Evolutionary conservation across 1,284 basidiomycete genomes (phyloP), one percentile per base, ranked within the genome.

Genomic region (Irpex sp.): DNA sequence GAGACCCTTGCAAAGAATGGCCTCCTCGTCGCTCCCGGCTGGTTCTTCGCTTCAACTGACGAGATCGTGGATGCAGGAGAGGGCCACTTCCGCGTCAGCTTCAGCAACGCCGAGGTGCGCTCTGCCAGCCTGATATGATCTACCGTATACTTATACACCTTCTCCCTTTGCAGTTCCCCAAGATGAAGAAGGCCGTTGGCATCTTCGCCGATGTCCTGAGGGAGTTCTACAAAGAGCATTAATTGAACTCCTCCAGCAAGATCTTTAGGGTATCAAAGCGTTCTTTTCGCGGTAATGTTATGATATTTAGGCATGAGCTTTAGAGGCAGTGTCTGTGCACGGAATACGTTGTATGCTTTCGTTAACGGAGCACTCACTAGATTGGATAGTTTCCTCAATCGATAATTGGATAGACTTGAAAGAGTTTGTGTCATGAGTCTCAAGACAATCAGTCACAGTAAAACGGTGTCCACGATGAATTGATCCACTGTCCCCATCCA

Each of bases 61-160:
- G 68, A 60, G 8, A 69, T 71, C 4, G 68, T 69, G n/a, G 68
- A 69, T 15, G 66, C 73, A 5, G 73, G 68, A 17, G 70, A 77
- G 57, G 87, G 86, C 0, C 86, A 90, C 71, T 84, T 87, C 75
- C 80, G 89, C 4, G 75, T 91, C 44, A 81, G 83, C 65, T 91
- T 87, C 75, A 87, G 86, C 67, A 80, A 79, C 62, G 78, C 78
- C 11, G 77, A 82, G 70, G 86, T 86, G 71, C 66, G 80, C 5
- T 34, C 31, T 6, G 31, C 31, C 31, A 31, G 31, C 31, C 31
- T 31, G 3, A 31, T 31, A 31, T 31, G 31, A 31, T 31, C 31
- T 31, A 31, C 31, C 31, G 31, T 5, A 31, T 31, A 31, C 31
- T 31, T 31, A 49, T 11, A 37, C 31, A 21, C 52, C 52, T 48